Evolutionary conservation across 2,329 filamentous ascomycete genomes (phyloP).

Genomic region (Verticillium longisporum): DNA sequence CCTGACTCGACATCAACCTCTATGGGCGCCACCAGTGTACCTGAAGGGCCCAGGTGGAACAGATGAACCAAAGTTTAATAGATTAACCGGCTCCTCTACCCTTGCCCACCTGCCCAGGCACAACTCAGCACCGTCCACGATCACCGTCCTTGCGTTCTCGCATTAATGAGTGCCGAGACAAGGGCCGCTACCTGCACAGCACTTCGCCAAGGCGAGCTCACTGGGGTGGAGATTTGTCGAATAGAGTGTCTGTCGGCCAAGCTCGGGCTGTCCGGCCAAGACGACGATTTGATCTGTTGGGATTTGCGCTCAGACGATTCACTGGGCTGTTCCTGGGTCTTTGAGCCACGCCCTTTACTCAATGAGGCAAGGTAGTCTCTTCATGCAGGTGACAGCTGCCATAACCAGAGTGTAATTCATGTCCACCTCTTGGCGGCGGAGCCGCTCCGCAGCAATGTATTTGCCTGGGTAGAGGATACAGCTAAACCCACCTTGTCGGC

Average conservation of each 20-base stretch:
- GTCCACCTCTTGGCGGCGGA: too few relatives aligned
- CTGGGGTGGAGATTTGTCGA: background rate
- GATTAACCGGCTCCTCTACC: background rate
- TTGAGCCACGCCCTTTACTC: too few relatives aligned
- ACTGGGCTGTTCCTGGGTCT: too few relatives aligned
- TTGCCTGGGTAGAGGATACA: background rate
- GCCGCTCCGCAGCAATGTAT: background rate
- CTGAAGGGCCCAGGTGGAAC: background rate
- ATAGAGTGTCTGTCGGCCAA: background rate
- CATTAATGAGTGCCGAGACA: background rate
- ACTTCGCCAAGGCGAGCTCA: background rate
- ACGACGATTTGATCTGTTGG: too few relatives aligned
- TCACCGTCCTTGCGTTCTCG: background rate
- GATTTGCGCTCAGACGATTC: too few relatives aligned
- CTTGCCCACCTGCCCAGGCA: background rate
- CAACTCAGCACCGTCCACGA: background rate
- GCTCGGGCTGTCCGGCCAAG: background rate
- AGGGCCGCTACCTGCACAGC: background rate
- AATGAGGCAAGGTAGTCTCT: too few relatives aligned
- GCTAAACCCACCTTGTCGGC: background rate
- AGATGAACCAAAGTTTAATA: background rate
- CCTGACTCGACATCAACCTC: background rate
- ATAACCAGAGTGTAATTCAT: too few relatives aligned
- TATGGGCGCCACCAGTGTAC: background rate
- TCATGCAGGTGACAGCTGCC: too few relatives aligned